Percentiles rank a stretch among this genome's conserved stretches.
These are phyloP conservation scores for Catenaria anguillulae DNA, from an alignment of 371 early-diverging fungal species.

Conservation along the genomic window DNA sequence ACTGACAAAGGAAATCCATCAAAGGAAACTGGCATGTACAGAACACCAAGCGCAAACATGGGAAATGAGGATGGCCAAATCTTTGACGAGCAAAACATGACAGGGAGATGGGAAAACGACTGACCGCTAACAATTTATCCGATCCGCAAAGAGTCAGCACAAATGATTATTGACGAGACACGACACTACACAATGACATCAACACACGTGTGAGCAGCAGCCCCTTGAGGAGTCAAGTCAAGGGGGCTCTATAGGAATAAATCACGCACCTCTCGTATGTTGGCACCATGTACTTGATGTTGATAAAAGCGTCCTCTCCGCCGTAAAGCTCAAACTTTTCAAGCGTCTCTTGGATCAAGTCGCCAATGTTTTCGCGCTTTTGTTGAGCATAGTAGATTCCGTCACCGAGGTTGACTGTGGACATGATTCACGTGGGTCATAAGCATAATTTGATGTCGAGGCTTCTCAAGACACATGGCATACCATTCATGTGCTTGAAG, in stretches of 20 bases:
- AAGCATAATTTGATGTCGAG: neutral
- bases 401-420: slow-evolving; percentile 37
- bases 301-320: slow-evolving; percentile 45
- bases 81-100: too few species aligned
- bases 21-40: too few species aligned
- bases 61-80: too few species aligned
- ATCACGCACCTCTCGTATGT: slow-evolving; percentile 14
- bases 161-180: neutral
- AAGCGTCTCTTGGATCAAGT: slow-evolving; percentile 40
- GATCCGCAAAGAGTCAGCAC: too few species aligned
- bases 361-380: slow-evolving; percentile 42
- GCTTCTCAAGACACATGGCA: neutral
- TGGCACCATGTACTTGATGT: slow-evolving; percentile 43
- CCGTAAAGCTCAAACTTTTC: slow-evolving; percentile 43
- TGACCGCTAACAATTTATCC: too few species aligned
- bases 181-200: neutral
- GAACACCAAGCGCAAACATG: too few species aligned
- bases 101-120: too few species aligned
- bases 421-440: too few species aligned
- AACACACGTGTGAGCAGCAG: too few species aligned
- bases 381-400: slow-evolving; percentile 44
- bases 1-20: too few species aligned
- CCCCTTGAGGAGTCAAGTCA: neutral
- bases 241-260: neutral
- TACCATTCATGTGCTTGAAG: slow-evolving; percentile 43